Base-by-base conservation (phyloP, 139 green algal species). In the Tetradesmus lagerheimii region DNA sequence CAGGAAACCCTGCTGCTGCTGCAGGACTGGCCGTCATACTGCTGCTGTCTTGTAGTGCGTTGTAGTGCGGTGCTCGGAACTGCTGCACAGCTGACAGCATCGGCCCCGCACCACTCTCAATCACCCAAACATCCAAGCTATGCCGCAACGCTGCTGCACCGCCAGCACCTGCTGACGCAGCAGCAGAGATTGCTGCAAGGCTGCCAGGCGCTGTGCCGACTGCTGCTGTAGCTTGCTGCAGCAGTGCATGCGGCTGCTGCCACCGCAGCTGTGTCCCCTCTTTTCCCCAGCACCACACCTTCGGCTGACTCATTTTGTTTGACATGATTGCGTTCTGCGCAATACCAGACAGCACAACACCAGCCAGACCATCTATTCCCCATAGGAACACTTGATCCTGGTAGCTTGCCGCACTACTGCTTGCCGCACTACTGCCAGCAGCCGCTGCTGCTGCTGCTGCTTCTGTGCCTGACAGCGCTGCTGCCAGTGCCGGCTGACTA, bases 221-320 rank as follows among this genome's bases (percentile, higher is more conserved):
- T 76, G 35, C 47, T 80, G 47, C 67, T 38, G 77, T 78, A 62
- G 77, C 76, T 3, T 76, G 47, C 37, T 85, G 47, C 45, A 83
- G 62, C 83, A 92, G 62, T 64, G 53, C 5, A 1, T 80, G 77
- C 18, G 81, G 81, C 45, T 85, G 53, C 57, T 88, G 79, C 88
- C 88, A 91, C 0, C 3, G 31, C 16, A 89, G 47, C 41, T 79
- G 71, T 14, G 29, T 77, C 16, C 43, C n/a, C 39, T 90, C 76
- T 1, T 88, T 47, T n/a, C 95, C 95, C 95, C 95, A 97, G 11
- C 95, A 90, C 31, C 94, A 90, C 9, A 92, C 94, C 25, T 83
- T 85, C 9, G 92, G 91, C 23, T 66, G 77, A n/a, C 35, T 79
- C 4, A 77, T 79, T 18, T 77, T 85, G 50, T 53, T 37, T 4